phyloP scores from a whole-genome alignment of 768 basidiomycete species.

The Tulasnella sp. region DNA sequence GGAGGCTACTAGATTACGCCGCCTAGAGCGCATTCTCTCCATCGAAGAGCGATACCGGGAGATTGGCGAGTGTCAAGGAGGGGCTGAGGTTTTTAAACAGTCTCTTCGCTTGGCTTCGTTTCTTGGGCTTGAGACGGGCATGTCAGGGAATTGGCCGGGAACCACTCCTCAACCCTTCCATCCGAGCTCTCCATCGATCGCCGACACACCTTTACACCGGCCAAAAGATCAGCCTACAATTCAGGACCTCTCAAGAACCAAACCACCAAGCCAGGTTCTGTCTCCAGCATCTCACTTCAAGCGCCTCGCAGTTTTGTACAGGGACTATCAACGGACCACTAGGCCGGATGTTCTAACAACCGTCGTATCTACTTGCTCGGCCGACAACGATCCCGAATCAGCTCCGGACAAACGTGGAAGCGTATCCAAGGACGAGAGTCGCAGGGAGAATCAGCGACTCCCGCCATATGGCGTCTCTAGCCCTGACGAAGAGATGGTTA shows the following conservation, averaged over 20 bases:
- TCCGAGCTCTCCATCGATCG: not conserved
- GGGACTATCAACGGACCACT: not conserved
- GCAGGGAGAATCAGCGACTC: not conserved
- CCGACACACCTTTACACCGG: not conserved
- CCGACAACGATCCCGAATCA: not conserved
- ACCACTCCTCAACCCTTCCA: no score
- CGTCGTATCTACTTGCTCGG: not conserved
- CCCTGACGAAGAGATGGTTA: not conserved
- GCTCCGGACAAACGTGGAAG: not conserved
- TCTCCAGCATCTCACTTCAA: not conserved
- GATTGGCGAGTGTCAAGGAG: not conserved
- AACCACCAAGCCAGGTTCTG: not conserved
- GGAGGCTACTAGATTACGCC: constrained; percentile 1
- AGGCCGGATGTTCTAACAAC: not conserved
- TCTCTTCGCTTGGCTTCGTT: not conserved
- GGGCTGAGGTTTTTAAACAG: not conserved
- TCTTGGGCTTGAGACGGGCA: no score
- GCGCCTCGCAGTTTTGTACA: constrained; percentile 14
- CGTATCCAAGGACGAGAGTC: not conserved
- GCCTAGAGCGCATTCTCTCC: not conserved
- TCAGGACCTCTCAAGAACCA: not conserved
- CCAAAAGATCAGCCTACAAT: not conserved
- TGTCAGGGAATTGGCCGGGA: no score
- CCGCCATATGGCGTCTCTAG: not conserved
- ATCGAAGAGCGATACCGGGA: not conserved